These are phyloP conservation scores for Leucosporidium scottii DNA, from an alignment of 768 basidiomycete species.

Conservation along the genomic window DNA sequence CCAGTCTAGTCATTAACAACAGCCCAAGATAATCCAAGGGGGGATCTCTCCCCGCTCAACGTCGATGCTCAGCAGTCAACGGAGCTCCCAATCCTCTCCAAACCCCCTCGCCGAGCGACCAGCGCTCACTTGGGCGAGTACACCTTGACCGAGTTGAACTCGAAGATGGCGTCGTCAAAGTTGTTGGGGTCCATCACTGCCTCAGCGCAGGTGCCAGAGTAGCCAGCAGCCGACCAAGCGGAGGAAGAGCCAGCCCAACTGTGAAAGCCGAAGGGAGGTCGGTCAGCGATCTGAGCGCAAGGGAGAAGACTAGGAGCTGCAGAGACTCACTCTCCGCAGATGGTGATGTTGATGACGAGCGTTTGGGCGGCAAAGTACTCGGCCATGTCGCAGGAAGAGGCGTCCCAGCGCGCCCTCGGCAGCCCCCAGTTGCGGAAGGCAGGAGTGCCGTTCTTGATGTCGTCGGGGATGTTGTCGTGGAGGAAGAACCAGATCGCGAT, in stretches of 20 bases:
- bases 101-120: too few relatives aligned
- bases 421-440: slow-evolving; percentile 13
- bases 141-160: slow-evolving; percentile 47
- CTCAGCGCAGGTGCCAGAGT: slow-evolving; percentile 12
- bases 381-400: slow-evolving; percentile 36
- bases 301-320: slow-evolving; percentile 35
- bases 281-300: neutral
- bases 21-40: too few relatives aligned
- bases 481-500: slow-evolving; percentile 55
- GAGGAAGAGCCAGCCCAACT: neutral
- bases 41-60: too few relatives aligned
- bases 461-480: slow-evolving; percentile 15
- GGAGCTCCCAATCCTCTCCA: too few relatives aligned
- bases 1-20: too few relatives aligned
- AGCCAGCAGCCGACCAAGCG: neutral
- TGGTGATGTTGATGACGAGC: slow-evolving; percentile 24
- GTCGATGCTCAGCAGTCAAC: too few relatives aligned
- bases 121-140: too few relatives aligned
- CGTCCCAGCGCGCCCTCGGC: slow-evolving; percentile 5
- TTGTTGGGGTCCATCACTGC: slow-evolving; percentile 36
- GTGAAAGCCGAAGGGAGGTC: neutral
- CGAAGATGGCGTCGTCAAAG: slow-evolving; percentile 65
- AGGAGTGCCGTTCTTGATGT: slow-evolving; percentile 10
- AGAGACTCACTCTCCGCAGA: neutral
- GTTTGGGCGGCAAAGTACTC: slow-evolving; percentile 19